Base-by-base conservation (phyloP, 768 basidiomycete genomes). In the Russula compacta region DNA sequence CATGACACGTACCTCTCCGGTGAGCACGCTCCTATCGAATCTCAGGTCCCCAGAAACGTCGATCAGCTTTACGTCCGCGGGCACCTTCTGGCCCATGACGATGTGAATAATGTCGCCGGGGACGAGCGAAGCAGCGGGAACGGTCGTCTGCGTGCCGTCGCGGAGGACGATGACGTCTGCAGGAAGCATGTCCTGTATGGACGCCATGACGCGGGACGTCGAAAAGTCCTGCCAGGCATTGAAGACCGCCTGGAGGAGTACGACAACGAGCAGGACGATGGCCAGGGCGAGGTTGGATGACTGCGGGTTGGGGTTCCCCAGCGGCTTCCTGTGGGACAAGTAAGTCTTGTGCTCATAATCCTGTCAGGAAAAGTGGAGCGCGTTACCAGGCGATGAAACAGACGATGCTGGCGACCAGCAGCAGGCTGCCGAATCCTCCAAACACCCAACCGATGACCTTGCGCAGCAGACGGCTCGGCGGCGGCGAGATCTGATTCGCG, bases 41-140 rank as follows among this genome's bases (percentile, higher is more conserved):
- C 77, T 77, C 42, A 85, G 70, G 67, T 87, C 85, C 3, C 78
- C 72, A 21, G 79, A 81, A 24, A 77, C 78, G 4, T 82, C 75
- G 39, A 87, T 77, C n/a, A 89, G 73, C 52, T 83, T 79, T 15
- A 89, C 60, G 67, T 89, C 87, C 4, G 87, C 86, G 0, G 87
- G 87, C 2, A 88, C 79, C 15, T 85, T 83, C 67, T 83, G 82
- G 29, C 87, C 87, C 58, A 87, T 79, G 29, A 73, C 73, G 67
- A 89, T 79, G 1, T 76, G 74, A 55, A 87, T 79, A 33, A 89
- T 69, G 67, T 89, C 87, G 14, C 87, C 87, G 0, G 82, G 80
- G 7, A 88, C 83, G 42, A 86, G 79, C 46, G 83, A 78, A 59
- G 81, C 79, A 10, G 84, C 84, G 12, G 82, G 75, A 0, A 83